Base-by-base conservation (phyloP, 2,329 filamentous ascomycete genomes). In the Neofusicoccum laricinum region DNA sequence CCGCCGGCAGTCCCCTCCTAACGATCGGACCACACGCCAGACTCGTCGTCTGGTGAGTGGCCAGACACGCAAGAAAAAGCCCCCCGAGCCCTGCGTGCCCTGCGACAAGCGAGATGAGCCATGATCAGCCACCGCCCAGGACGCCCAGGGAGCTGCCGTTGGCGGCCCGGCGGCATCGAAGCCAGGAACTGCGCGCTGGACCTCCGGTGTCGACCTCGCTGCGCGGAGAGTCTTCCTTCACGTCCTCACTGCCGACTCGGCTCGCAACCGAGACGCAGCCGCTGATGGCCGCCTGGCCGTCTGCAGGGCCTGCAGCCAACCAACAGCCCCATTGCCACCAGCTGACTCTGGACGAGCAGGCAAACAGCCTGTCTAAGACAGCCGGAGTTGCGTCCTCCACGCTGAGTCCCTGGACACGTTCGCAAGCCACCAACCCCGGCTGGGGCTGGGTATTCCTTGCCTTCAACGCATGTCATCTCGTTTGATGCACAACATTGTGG, bases 381-480 rank as follows among this genome's bases (percentile, higher is more conserved):
- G 3, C 10, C 25, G 46, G 46, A 49, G 46, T 14, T 30, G 48
- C 21, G 21, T 19, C 40, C 25, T 30, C 25, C 40, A 58, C 12
- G 25, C 25, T 6, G 25, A 36, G 55, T 46, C 55, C 55, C 55
- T 59, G 55, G 40, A 46, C 55, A 40, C 17, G 55, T 59, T 48
- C 55, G 15, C 41, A 46, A 46, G 40, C 53, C 53, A 58, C 53
- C 50, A 40, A 25, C 32, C 34, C 7, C 49, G 36, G 19, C 40
- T 32, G 40, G 17, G 53, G 25, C 43, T 46, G 25, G 40, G 41
- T 17, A 19, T 59, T 48, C 55, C 41, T 46, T 59, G 55, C 41
- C 55, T 46, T 38, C 41, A 46, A 59, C 55, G 55, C 55, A 59
- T 30, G 55, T 59, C 55, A 59, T 59, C 17, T 11, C 38, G 40